A percentile compares a stretch with the other conserved stretches of the same genome.
Evolutionary conservation across 768 basidiomycete genomes (phyloP).

Genomic region (Boletellus ananiceps): DNA sequence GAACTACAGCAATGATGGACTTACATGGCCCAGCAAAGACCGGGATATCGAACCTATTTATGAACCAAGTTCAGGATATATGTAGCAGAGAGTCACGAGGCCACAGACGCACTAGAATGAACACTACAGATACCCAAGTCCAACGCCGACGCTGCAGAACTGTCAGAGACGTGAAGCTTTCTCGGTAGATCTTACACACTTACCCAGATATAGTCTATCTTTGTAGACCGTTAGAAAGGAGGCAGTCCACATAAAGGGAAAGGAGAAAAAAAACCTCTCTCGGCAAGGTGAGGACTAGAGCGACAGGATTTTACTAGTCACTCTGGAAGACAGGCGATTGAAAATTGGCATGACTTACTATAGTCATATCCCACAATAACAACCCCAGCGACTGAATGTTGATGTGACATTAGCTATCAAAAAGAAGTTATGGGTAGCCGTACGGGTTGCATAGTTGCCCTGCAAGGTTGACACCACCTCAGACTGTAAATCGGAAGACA

Average conservation of each 20-base stretch:
- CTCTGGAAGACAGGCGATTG: neutral
- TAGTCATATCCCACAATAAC: neutral
- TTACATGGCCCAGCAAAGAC: neutral
- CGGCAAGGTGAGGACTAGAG: neutral
- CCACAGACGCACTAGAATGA: neutral
- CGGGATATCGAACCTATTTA: neutral
- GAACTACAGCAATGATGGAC: neutral
- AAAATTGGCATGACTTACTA: neutral
- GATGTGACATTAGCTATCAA: neutral
- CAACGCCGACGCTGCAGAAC: neutral
- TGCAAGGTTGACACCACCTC: too few species aligned
- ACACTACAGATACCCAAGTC: neutral
- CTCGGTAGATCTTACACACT: neutral
- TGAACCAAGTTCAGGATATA: neutral
- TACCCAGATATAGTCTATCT: slow-evolving; percentile 1
- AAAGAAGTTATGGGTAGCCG: neutral
- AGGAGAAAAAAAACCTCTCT: neutral
- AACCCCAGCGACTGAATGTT: neutral
- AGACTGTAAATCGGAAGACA: neutral
- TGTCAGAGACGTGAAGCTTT: neutral
- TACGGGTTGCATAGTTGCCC: neutral
- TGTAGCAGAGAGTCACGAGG: neutral
- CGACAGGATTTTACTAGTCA: neutral
- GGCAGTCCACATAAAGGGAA: neutral
- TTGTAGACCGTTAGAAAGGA: neutral